Conservation (phyloP, 371 early-diverging fungal genomes). For the Circinella minor region DNA sequence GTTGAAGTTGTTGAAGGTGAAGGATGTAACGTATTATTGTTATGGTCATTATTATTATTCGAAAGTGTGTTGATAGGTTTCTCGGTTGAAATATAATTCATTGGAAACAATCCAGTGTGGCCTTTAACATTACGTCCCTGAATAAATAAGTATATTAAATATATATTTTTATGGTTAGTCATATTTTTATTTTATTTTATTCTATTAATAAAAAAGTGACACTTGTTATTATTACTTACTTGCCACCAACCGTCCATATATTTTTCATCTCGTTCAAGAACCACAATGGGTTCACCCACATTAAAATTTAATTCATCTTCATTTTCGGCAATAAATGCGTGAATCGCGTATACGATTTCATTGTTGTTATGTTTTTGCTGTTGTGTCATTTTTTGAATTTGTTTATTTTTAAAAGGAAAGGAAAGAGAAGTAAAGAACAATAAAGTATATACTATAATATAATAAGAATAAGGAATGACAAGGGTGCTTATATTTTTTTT, state of each 20-base stretch:
- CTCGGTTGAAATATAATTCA: constrained; percentile 62
- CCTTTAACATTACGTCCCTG: constrained; percentile 65
- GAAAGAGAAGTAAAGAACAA: neutral
- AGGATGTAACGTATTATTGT: constrained; percentile 20
- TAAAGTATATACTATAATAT: constrained; percentile 5
- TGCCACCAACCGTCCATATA: constrained; percentile 90
- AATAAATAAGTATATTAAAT: neutral
- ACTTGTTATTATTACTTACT: constrained; percentile 43
- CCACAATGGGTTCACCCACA: constrained; percentile 72
- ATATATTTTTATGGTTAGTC: neutral
- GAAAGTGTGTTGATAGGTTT: constrained; percentile 25
- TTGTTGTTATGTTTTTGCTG: constrained; percentile 7
- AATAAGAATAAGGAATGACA: constrained; percentile 6
- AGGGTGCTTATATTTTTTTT: neutral
- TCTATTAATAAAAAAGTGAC: too few relatives aligned
- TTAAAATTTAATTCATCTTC: constrained; percentile 79
- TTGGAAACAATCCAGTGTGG: constrained; percentile 78
- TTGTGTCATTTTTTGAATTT: neutral
- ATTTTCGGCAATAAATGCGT: constrained; percentile 72
- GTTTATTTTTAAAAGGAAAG: neutral
- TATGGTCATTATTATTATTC: constrained; percentile 27
- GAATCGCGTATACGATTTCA: constrained; percentile 67
- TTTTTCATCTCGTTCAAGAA: constrained; percentile 78
- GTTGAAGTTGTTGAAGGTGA: constrained; percentile 23
- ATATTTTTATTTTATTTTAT: neutral